Base-by-base conservation (phyloP, 306 rosid species). In the Leucaena leucocephala region DNA sequence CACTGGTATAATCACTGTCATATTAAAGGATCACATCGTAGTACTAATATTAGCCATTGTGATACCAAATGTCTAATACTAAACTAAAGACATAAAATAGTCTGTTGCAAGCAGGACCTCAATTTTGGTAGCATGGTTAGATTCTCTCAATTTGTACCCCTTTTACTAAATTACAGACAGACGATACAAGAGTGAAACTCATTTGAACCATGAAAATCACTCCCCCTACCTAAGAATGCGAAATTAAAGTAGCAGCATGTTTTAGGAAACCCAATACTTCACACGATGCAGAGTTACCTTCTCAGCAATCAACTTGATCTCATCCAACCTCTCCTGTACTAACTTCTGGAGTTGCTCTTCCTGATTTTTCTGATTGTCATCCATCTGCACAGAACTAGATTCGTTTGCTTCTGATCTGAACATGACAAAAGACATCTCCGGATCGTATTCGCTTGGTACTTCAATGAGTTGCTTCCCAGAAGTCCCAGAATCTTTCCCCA, bases 351-450 rank as follows among this genome's bases (percentile, higher is more conserved):
- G 89, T 80, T 91, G 96, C 84, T 87, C 98, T 74, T 89, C 96
- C 88, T 87, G 92, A 34, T 79, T 89, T 40, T 82, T 58, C 74
- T 84, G 92, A 57, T 82, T 84, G 72, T 90, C 96, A 34, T 88
- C 98, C 39, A 87, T 72, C 76, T 87, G 92, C 63, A 83, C 87
- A 14, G 81, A 33, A 58, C 69, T 62, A 49, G 82, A 80, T 78
- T 91, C 93, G 22, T 77, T 77, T 9, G 83, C 79, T 14, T 55
- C 82, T 35, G 94, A 80, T 82, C 86, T 88, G 80, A 78, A 86
- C 97, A 95, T 84, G 66, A 90, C 91, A 80, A 95, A 95, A 49
- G 98, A 93, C 79, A 76, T 83, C 81, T 92, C 97, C 7, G 68
- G 75, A 34, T 90, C 85, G 39, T 75, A 74, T 42, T 87, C 89